These are phyloP conservation scores for Raffaelea ambrosiae DNA, from an alignment of 2,329 filamentous ascomycete species.

Conservation along the genomic window DNA sequence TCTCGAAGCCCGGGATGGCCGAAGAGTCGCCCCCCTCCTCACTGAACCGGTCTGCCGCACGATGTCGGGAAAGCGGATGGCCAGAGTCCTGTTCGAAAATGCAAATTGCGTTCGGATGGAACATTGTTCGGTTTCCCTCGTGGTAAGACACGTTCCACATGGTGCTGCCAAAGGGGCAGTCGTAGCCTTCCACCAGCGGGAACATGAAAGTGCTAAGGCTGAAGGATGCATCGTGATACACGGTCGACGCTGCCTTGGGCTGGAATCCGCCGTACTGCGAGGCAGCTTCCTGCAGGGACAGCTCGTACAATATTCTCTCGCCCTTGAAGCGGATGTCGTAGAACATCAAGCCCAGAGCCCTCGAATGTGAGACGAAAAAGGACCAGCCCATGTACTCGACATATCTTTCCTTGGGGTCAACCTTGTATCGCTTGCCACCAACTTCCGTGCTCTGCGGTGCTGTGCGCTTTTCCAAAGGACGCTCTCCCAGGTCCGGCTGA, in stretches of 20 bases:
- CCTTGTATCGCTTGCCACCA: constrained; percentile 29
- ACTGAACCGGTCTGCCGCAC: constrained; percentile 12
- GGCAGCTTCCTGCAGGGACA: constrained; percentile 42
- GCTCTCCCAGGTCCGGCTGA: constrained; percentile 15
- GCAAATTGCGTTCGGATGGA: constrained; percentile 25
- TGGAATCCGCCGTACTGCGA: constrained; percentile 42
- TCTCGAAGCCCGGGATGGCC: constrained; percentile 19
- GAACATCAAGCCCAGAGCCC: constrained; percentile 34
- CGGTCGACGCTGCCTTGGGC: constrained; percentile 31
- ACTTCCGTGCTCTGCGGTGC: constrained; percentile 28
- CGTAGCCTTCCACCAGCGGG: constrained; percentile 31
- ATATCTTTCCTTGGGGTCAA: constrained; percentile 36
- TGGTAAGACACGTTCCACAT: constrained; percentile 25
- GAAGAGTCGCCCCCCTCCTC: neutral
- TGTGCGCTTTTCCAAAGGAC: constrained; percentile 24
- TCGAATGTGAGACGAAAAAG: constrained; percentile 39
- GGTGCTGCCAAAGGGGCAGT: constrained; percentile 30
- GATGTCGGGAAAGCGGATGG: constrained; percentile 27
- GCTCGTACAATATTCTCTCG: constrained; percentile 42
- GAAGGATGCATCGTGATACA: constrained; percentile 33
- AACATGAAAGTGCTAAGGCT: constrained; percentile 25
- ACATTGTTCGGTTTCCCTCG: constrained; percentile 19
- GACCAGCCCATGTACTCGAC: constrained; percentile 45
- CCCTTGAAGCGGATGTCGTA: constrained; percentile 43
- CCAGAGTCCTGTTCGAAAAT: constrained; percentile 29